Base-by-base conservation (phyloP, 2,329 filamentous ascomycete genomes). In the Chaetomiaceae sp. region DNA sequence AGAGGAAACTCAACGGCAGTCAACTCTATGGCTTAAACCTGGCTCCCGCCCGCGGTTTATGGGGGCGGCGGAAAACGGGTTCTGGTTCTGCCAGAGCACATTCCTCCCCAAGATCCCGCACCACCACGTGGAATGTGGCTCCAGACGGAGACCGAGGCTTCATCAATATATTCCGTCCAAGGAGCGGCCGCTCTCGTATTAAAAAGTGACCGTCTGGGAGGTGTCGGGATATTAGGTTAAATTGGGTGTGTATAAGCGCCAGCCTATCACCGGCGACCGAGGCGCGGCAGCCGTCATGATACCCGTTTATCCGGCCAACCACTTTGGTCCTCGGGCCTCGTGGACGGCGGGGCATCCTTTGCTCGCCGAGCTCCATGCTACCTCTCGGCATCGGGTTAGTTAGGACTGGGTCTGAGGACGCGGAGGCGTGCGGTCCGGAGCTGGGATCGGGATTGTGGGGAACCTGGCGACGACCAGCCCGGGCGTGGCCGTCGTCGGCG, bases 211-310 rank as follows among this genome's bases (percentile, higher is more conserved):
- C 30, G 31, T 20, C 35, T 34, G 23, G 12, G 17, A 43, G 27
- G 35, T 35, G 21, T 37, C 33, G 44, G 43, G 46, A 23, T 50
- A 54, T 56, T 56, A 48, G 56, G 56, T 43, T 58, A 58, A 58
- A 58, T 56, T 54, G 50, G 17, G n/a, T 4, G 14, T 38, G 25
- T 21, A 25, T 25, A 23, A 12, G 8, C 17, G n/a, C 12, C 16
- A 44, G 25, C 33, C 51, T 46, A 46, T 51, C 40, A 39, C 33
- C 16, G 41, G 45, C 48, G 23, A 42, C 13, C 3, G 27, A 12
- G 43, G 31, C 38, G 10, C 33, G 16, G 23, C 13, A 4, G 27
- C n/a, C 19, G 5, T 12, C 20, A 16, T 17, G 39, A 30, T 44
- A 34, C n/a, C 48, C 40, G 25, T 51, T 56, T 51, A 54, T 49